Conservation (phyloP, 2,329 filamentous ascomycete genomes). For the Talaromyces marneffei region DNA sequence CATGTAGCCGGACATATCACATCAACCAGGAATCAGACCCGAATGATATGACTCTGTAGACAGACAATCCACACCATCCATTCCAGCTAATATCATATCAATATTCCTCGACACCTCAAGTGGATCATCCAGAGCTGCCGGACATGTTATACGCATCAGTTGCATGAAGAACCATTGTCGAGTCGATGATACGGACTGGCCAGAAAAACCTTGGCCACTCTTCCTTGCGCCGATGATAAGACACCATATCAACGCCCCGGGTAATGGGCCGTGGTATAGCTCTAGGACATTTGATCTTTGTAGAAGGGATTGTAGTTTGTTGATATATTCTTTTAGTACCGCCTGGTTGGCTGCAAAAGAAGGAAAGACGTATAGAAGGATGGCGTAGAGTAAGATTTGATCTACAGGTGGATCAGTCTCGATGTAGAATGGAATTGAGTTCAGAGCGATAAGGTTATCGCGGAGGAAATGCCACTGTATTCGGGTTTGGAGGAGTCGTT, state of each 20-base stretch:
- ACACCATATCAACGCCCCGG: conserved; percentile 21
- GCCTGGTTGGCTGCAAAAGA: not conserved
- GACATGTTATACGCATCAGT: conserved; percentile 15
- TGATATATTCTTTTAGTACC: not conserved
- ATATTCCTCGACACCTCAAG: conserved; percentile 15
- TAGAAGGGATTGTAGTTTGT: conserved; percentile 15
- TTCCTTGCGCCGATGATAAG: conserved; percentile 17
- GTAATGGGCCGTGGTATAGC: conserved; percentile 16
- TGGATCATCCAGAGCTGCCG: conserved; percentile 15
- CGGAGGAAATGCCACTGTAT: conserved; percentile 10
- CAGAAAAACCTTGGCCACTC: not conserved
- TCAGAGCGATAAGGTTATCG: not conserved
- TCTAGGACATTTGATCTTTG: conserved; percentile 15
- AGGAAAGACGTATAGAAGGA: conserved; percentile 4
- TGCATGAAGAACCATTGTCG: conserved; percentile 22
- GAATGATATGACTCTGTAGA: not conserved
- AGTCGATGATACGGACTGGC: not conserved
- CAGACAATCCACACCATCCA: conserved; percentile 13
- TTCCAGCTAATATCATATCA: conserved; percentile 14
- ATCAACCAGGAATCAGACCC: not conserved
- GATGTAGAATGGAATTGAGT: not conserved
- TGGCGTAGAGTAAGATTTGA: conserved; percentile 3
- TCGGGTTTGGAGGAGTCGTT: not conserved
- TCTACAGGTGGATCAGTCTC: not conserved
- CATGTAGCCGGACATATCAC: not conserved